Evolutionary conservation across 2,329 filamentous ascomycete genomes (phyloP), one percentile per base, ranked within the genome.

Genomic region (Emergomyces orientalis): DNA sequence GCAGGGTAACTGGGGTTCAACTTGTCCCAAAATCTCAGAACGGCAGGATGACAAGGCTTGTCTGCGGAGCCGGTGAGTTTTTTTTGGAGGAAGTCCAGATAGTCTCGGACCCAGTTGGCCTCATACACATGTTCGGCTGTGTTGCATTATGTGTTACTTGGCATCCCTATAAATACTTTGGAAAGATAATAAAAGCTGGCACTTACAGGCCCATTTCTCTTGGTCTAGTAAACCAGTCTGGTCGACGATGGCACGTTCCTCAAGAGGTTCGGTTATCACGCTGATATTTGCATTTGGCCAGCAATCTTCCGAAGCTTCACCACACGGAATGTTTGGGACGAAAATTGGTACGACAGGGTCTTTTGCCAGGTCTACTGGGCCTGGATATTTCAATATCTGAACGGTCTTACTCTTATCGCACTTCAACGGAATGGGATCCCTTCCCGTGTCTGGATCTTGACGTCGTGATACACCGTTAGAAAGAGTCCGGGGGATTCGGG

Each of bases 111-210:
- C 62, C 62, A 63, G 43, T 63, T 63, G 34, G 54, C 62, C 22
- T 63, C 62, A 30, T 63, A 63, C 3, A 63, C 45, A 60, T 63
- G 62, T 41, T 63, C 62, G 27, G 62, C 62, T 60, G 14, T 47
- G 22, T 51, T 55, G 34, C 9, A 27, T 8, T 34, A n/a, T n/a
- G 14, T 19, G 56, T 63, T 25, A 60, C 32, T 27, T 34, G 9
- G 17, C 8, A 8, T 9, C 32, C 14, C 2, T 6, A 32, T n/a
- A 51, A 39, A 19, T 32, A 60, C 1, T 19, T 22, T 60, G 2
- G 9, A 39, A 51, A 49, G 17, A 19, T 41, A 7, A 19, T 25
- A 13, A 30, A 19, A 3, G n/a, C n/a, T 14, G n/a, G 19, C 2
- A 47, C 54, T 57, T 37, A 62, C 54, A 58, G 49, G 34, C 47